Base-by-base conservation (phyloP, 202 grass and related monocot genomes). In the Musa balbisiana region DNA sequence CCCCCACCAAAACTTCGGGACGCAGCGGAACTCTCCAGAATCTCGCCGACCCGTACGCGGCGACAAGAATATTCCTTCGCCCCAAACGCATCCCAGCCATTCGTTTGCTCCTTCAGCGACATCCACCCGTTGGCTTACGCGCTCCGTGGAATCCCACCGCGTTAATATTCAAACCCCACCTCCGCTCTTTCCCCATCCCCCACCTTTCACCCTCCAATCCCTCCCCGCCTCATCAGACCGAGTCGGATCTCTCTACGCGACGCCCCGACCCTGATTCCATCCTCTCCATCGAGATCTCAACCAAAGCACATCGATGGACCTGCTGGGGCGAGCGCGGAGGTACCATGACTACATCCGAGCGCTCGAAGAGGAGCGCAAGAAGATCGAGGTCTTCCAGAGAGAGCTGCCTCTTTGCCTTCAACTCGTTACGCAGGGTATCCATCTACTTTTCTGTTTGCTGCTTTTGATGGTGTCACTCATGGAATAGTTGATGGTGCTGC, bases 321-420 rank as follows among this genome's bases (percentile, higher is more conserved):
- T 64, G 52, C 1, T 53, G 16, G 73, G 74, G 60, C 67, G 73
- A 49, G 64, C 60, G 67, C 75, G 72, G 8, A 71, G 69, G 49
- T 82, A 23, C 12, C 55, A 73, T 11, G 87, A 91, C 53, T 97
- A 92, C 68, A 67, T 97, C 51, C 73, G 84, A 22, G 84, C 87
- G 23, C 90, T 97, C 24, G 90, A 97, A 76, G 86, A 88, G 68
- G 93, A 97, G 82, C 82, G 86, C 9, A 74, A 72, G 73, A 97
- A 97, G 77, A 92, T 97, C 80, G 56, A 85, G 78, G 87, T 92
- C 9, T 97, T 97, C 82, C 87, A 82, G 76, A 80, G 93, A 5
- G 93, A 97, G 82, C 85, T 97, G 8, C 93, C 93, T 1, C 87
- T 97, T 78, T 92, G 93, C 53, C 80, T 97, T 65, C 69, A 89